phyloP scores from a whole-genome alignment of 257 asterid genomes.

The Petunia secreta region DNA sequence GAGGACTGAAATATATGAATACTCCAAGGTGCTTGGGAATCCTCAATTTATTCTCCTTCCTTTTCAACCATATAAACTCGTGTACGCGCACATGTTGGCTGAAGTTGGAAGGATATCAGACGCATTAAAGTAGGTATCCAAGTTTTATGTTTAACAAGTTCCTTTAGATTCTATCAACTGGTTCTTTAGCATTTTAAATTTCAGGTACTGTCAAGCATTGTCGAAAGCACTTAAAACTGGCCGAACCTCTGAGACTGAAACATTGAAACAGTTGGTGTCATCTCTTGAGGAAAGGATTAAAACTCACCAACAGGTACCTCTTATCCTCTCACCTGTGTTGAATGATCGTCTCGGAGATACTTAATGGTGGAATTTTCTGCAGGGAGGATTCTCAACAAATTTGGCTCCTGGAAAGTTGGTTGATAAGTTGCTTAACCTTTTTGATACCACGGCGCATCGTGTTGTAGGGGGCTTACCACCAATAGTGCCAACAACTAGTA shows the following conservation, averaged over 20 bases:
- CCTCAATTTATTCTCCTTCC: slow-evolving; percentile 89
- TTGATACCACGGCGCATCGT: slow-evolving; percentile 81
- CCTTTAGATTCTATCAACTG: slow-evolving; percentile 14
- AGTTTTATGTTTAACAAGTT: neutral
- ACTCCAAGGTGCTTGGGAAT: slow-evolving; percentile 89
- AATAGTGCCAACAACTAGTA: slow-evolving; percentile 55
- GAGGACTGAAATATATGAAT: slow-evolving; percentile 96
- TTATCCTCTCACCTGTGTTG: neutral
- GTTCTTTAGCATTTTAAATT: slow-evolving; percentile 30
- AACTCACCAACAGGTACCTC: slow-evolving; percentile 61
- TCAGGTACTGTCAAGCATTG: slow-evolving; percentile 95
- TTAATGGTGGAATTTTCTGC: slow-evolving; percentile 30
- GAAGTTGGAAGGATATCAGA: slow-evolving; percentile 97
- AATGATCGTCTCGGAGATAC: neutral
- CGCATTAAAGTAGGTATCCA: slow-evolving; percentile 67
- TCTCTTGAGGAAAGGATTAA: slow-evolving; percentile 93
- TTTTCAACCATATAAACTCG: slow-evolving; percentile 94
- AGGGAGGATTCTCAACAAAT: slow-evolving; percentile 96
- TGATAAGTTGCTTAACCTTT: slow-evolving; percentile 79
- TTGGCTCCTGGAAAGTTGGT: slow-evolving; percentile 78
- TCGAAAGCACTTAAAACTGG: slow-evolving; percentile 80
- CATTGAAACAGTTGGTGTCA: slow-evolving; percentile 61
- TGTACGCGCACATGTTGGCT: slow-evolving; percentile 90
- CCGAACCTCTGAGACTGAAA: slow-evolving; percentile 82
- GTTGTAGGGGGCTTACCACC: slow-evolving; percentile 86